Base-by-base conservation (phyloP, 805 yeast species). In the Jamesozyma spencerorum region DNA sequence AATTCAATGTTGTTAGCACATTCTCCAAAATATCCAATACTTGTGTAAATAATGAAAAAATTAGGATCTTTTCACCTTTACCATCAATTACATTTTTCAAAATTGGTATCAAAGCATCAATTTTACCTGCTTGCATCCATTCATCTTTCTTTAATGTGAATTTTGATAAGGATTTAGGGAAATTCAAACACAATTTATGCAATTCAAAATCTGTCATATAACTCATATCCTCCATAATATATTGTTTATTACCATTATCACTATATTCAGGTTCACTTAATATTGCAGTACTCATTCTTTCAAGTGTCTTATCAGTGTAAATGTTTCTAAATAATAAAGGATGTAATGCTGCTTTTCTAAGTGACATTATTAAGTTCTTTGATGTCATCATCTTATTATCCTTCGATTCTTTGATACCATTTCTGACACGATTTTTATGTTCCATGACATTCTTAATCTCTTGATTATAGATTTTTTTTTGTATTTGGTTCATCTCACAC, bases 141-240 rank as follows among this genome's bases (percentile, higher is more conserved):
- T 69, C 72, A 5, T 73, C 69, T 31, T 75, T 70, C 11, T 73
- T 68, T 36, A 90, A 60, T 39, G 65, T 63, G 60, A 63, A 81
- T 35, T 65, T 58, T 10, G 74, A 65, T 29, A 85, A 61, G 1
- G 88, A 74, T n/a, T 60, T 64, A 24, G 88, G 84, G 61, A 83
- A 90, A 47, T 75, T 76, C 33, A 66, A 66, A 58, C 97, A 86
- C 39, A 92, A 65, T 14, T 68, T 66, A 54, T 87, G 79, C 38
- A 92, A 68, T 63, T 92, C 98, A 58, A 74, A 84, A 66, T 92
- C 99, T 7, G 85, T 74, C 97, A 92, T 86, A 12, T 83, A 85
- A 57, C 77, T 77, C 97, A 92, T 88, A 60, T 92, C 99, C 65
- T 92, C 99, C 54, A 57, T 77, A 43, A 92, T 88, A 54, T 71